Evolutionary conservation across 2,329 filamentous ascomycete genomes (phyloP).

Genomic region (Paraconiothyrium sp.): DNA sequence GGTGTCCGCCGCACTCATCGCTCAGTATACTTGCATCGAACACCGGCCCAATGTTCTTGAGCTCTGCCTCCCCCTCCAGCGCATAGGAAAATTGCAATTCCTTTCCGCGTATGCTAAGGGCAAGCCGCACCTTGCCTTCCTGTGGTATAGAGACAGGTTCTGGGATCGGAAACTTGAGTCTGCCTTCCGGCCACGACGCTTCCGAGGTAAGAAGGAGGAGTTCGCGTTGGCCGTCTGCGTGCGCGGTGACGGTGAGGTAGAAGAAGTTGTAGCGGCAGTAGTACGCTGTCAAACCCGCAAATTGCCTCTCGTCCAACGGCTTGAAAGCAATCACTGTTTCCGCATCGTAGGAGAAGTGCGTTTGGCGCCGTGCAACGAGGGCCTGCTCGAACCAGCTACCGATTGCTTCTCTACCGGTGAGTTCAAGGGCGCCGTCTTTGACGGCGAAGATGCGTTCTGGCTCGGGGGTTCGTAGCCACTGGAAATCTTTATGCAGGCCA

Average conservation of each 20-base stretch:
- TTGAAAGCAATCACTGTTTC: conserved; percentile 65
- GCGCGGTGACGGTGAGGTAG: conserved; percentile 68
- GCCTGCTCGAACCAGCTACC: conserved; percentile 61
- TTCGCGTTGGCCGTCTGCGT: conserved; percentile 66
- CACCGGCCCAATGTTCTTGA: conserved; percentile 63
- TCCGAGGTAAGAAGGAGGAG: conserved; percentile 67
- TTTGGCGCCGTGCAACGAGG: conserved; percentile 65
- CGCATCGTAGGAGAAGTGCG: conserved; percentile 69
- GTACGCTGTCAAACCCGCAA: conserved; percentile 69
- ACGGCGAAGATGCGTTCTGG: conserved; percentile 59
- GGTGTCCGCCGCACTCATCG: conserved; percentile 71
- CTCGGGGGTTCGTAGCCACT: conserved; percentile 65
- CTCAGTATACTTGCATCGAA: conserved; percentile 68
- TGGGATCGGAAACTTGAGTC: conserved; percentile 56
- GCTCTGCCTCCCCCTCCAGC: conserved; percentile 53
- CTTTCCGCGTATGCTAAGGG: conserved; percentile 61
- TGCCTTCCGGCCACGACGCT: conserved; percentile 63
- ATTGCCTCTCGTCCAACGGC: conserved; percentile 68
- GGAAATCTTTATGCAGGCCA: conserved; percentile 63
- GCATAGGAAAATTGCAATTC: conserved; percentile 67
- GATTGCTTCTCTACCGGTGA: conserved; percentile 63
- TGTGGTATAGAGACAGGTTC: conserved; percentile 61
- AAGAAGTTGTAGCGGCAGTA: conserved; percentile 73
- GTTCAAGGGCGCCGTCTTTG: conserved; percentile 57
- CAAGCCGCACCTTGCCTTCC: conserved; percentile 64